Evolutionary conservation across 306 rosid genomes (phyloP).

Genomic region (Cucumis sativus): Cucumber_9930_V3 NC_026655.2:9773001-9773500

Average conservation of each 20-base stretch:
- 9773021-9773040: conserved; percentile 43
- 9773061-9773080: not conserved
- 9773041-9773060: conserved; percentile 75
- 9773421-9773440: not conserved
- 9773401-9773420: not conserved
- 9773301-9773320: conserved; percentile 26
- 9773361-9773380: conserved; percentile 47
- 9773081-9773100: not conserved
- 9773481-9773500: conserved; percentile 52
- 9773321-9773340: conserved; percentile 85
- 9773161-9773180: conserved; percentile 31
- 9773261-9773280: conserved; percentile 73
- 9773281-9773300: conserved; percentile 34
- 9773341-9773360: conserved; percentile 63
- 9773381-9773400: not conserved
- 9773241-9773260: conserved; percentile 60
- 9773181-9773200: not conserved
- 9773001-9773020: conserved; percentile 27
- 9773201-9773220: not conserved
- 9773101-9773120: not conserved
- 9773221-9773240: not conserved
- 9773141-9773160: conserved; percentile 59
- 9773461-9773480: conserved; percentile 52
- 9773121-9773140: not conserved
- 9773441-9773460: not conserved